Percentiles rank a stretch among this genome's conserved stretches.
Evolutionary conservation across 139 green algal genomes (phyloP).

Genomic region (Haematococcus lacustris): DNA sequence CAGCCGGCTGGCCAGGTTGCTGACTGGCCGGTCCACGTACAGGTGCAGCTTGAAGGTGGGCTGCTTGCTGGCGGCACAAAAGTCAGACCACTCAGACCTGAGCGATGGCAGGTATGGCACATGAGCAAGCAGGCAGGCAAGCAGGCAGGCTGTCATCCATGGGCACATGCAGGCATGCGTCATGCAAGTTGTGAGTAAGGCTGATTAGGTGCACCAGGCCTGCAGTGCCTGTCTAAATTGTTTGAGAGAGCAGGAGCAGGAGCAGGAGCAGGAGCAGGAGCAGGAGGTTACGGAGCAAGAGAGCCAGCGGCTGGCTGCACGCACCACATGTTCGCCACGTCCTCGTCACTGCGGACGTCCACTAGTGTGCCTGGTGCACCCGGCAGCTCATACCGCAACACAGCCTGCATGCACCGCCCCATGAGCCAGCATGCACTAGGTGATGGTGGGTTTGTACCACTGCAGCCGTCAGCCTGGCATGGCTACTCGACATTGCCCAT

Average conservation of each 20-base stretch:
- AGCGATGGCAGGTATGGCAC: too few species aligned
- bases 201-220: not conserved
- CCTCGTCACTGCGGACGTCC: conserved; percentile 36
- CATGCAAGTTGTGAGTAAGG: not conserved
- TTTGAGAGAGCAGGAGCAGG: not conserved
- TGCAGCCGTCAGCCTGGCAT: too few species aligned
- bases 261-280: not conserved
- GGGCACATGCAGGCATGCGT: too few species aligned
- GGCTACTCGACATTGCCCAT: not conserved
- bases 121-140: too few species aligned
- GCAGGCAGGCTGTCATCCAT: too few species aligned
- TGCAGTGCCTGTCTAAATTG: not conserved
- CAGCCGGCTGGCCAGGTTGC: not conserved
- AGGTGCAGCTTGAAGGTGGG: conserved; percentile 33
- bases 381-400: conserved; percentile 53
- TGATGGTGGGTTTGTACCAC: too few species aligned
- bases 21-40: conserved; percentile 17
- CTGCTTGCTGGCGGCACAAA: conserved; percentile 1
- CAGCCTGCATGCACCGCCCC: conserved; percentile 3
- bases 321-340: conserved; percentile 53
- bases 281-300: too few species aligned
- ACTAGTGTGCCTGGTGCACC: conserved; percentile 35
- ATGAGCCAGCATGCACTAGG: not conserved
- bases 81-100: conserved; percentile 12
- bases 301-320: too few species aligned